Conservation (phyloP, 2,329 filamentous ascomycete species). For the Pestalotiopsis fici region DNA sequence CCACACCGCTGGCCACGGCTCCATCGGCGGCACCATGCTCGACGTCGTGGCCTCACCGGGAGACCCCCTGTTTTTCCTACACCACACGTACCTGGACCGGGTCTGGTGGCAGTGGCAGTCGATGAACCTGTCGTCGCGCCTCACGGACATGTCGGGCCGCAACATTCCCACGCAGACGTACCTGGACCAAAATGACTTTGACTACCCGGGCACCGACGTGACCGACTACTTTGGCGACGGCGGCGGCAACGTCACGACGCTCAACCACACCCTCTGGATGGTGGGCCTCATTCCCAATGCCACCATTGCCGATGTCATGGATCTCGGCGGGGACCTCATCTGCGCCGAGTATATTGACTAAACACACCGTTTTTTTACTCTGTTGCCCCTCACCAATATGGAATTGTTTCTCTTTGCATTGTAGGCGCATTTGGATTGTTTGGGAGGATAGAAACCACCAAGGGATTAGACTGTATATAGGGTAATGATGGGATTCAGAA, state of each 20-base stretch:
- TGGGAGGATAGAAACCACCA: too few relatives aligned
- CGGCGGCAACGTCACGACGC: conserved; percentile 22
- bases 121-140: conserved; percentile 17
- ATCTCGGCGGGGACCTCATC: conserved; percentile 18
- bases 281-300: conserved; percentile 22
- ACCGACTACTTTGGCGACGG: conserved; percentile 23
- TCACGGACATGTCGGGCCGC: conserved; percentile 14
- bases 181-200: conserved; percentile 1
- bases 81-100: conserved; percentile 28
- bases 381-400: not conserved
- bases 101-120: conserved; percentile 32
- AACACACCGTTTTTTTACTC: not conserved
- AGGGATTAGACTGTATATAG: too few relatives aligned
- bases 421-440: not conserved
- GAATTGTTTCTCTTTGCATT: not conserved
- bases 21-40: conserved; percentile 1
- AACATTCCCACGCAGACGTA: conserved; percentile 5
- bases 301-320: conserved; percentile 28
- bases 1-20: not conserved
- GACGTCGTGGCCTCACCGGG: conserved; percentile 25
- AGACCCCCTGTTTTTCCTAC: conserved; percentile 34
- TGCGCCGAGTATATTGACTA: conserved; percentile 20
- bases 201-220: conserved; percentile 6
- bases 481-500: too few relatives aligned
- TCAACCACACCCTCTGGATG: conserved; percentile 28